Base-by-base conservation (phyloP, 192 early-diverging fungal species). In the Podila epigama region DNA sequence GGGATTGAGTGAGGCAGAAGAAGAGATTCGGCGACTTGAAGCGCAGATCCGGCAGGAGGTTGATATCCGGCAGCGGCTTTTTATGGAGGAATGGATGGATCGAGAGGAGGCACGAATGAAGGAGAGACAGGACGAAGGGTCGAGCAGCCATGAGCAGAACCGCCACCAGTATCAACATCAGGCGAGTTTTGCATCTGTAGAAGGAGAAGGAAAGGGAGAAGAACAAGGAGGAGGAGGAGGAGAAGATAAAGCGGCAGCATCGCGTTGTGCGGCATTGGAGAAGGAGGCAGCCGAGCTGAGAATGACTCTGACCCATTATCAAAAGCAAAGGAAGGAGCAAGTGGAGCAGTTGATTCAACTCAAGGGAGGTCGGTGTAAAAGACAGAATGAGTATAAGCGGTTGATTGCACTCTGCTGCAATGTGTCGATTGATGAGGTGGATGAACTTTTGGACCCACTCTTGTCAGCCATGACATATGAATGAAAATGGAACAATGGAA, bases 321-420 rank as follows among this genome's bases (percentile, higher is more conserved):
- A 81, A 29, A 34, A 71, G 48, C 44, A 41, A 5, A 51, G 84
- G 20, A 60, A 73, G 22, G 53, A 60, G 8, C 58, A 80, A 4
- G 66, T 75, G 15, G 66, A 89, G 22, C 83, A 84, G 35, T 64
- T 90, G 31, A 58, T 85, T 1, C 69, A 75, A 35, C 66, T 87
- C 10, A 63, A 78, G 48, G 63, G 75, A 34, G 68, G 70, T 39
- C 80, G 81, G 11, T 68, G 75, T 22, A 77, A 82, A 28, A 66
- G 81, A 16, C 84, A 88, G 40, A 75, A 89, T 13, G 79, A 87
- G 18, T 93, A 90, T 80, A 89, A 89, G 62, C 75, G 83, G 7
- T 75, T 93, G 42, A 90, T 93, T 67, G 83, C 88, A 11, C 73
- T 83, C 41, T 91, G 90, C 63, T 91, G 89, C 68, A 82, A 84